These are phyloP conservation scores for Neurospora sp. DNA, from an alignment of 2,329 filamentous ascomycete genomes.

Conservation along the genomic window DNA sequence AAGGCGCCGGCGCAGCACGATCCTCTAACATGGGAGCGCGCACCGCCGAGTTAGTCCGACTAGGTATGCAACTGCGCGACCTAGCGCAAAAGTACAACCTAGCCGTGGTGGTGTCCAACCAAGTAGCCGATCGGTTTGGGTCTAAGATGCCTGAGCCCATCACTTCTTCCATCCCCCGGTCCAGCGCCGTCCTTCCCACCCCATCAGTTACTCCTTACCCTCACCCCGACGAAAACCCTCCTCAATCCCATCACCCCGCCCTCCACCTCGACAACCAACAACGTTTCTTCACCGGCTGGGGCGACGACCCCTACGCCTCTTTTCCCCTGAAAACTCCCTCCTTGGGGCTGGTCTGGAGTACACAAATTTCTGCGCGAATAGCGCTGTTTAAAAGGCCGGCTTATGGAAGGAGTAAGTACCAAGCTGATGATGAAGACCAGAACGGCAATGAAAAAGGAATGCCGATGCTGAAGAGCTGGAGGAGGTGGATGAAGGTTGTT, in stretches of 20 bases:
- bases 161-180: neutral
- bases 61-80: constrained; percentile 66
- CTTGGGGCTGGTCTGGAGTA: constrained; percentile 82
- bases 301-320: constrained; percentile 49
- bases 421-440: constrained; percentile 26
- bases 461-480: constrained; percentile 49
- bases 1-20: constrained; percentile 23
- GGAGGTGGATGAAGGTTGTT: constrained; percentile 76
- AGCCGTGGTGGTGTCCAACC: constrained; percentile 87
- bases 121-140: constrained; percentile 80
- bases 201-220: neutral
- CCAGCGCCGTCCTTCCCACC: neutral
- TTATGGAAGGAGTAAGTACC: constrained; percentile 26
- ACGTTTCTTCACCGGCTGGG: constrained; percentile 93
- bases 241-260: constrained; percentile 27
- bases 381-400: constrained; percentile 66
- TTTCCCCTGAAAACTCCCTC: constrained; percentile 68
- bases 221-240: neutral
- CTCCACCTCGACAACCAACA: constrained; percentile 82
- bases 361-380: constrained; percentile 75
- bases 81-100: constrained; percentile 66
- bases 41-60: constrained; percentile 63
- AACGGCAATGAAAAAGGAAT: constrained; percentile 30
- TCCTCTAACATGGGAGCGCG: constrained; percentile 60
- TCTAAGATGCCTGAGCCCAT: constrained; percentile 7